phyloP scores from a whole-genome alignment of 1,284 basidiomycete species.

The Pseudozyma flocculosa region DNA sequence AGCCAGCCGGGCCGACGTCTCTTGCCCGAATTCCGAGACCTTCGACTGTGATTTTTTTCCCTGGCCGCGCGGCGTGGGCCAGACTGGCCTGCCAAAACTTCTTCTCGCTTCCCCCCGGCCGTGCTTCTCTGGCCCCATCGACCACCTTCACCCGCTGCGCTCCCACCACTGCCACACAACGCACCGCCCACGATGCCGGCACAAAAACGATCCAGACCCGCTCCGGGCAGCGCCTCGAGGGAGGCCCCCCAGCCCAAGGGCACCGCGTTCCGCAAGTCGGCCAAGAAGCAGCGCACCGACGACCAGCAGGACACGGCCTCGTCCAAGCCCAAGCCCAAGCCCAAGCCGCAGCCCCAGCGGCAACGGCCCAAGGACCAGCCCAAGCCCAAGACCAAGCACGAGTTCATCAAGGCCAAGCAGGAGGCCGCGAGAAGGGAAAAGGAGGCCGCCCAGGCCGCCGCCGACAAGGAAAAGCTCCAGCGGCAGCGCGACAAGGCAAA shows the following conservation, averaged over 20 bases:
- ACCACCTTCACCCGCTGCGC: no score
- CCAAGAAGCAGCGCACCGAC: slow-evolving; percentile 36
- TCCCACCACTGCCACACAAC: no score
- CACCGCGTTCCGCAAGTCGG: slow-evolving; percentile 41
- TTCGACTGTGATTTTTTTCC: no score
- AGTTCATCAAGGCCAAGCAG: slow-evolving; percentile 43
- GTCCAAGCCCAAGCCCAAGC: slow-evolving; percentile 10
- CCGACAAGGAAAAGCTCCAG: slow-evolving; percentile 15
- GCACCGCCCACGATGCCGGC: slow-evolving; percentile 13
- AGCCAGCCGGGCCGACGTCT: no score
- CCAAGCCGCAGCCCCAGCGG: slow-evolving; percentile 19
- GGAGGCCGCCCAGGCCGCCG: slow-evolving; percentile 11
- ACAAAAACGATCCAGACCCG: slow-evolving; percentile 15
- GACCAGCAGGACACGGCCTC: not conserved
- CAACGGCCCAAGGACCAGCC: slow-evolving; percentile 33
- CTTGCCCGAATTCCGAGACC: no score
- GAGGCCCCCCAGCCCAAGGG: slow-evolving; percentile 12
- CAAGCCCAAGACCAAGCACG: slow-evolving; percentile 44
- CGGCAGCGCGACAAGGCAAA: slow-evolving; percentile 25
- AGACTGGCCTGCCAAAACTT: no score
- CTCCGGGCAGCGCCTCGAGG: slow-evolving; percentile 3
- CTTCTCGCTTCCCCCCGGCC: no score
- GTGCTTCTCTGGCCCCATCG: no score
- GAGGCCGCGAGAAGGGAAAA: slow-evolving; percentile 27
- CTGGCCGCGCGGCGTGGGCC: no score